Evolutionary conservation across 176 grass and related monocot species (phyloP), one percentile per base, ranked within the genome.

Genomic region (Lolium perenne): DNA sequence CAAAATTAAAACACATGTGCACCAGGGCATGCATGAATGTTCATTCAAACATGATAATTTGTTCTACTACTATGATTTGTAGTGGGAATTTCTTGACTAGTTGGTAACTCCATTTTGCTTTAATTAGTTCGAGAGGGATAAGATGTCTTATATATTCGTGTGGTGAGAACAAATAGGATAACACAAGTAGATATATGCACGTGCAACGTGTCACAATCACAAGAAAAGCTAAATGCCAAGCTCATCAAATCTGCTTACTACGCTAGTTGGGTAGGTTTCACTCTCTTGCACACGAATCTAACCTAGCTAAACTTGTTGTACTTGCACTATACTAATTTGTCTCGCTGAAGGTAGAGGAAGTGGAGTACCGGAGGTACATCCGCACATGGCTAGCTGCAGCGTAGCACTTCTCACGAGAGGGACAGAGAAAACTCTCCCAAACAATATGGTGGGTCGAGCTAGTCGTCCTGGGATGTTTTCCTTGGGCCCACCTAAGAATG

Each of bases 401-500:
- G 38, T 38, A 47, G 35, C 56, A 58, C 23, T 79, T 80, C 38
- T 56, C 60, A 38, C 63, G 59, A 54, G 68, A 72, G 29, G 71
- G 79, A 72, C 41, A 82, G 59, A 77, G 60, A 15, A 76, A 82
- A 68, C 4, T 21, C 60, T 63, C 53, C 5, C 38, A 48, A 48
- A 20, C 63, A 76, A 84, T 87, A 87, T 82, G 40, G 76, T 91
- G 87, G 63, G 25, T 88, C 76, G 78, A 92, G 90, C 54, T 85
- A 84, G 77, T 60, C 84, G 62, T 53, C 51, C 67, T 84, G 82
- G 86, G 83, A 89, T 92, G 90, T 92, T 86, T 92, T 86, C 54
- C 47, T 40, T 76, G 73, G 70, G 8, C 71, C 86, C 83, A 91
- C 69, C 71, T 25, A 82, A 81, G 85, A 92, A 92, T 75, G 82